Base-by-base conservation (phyloP, 306 rosid genomes). In the Prunus padus region DNA sequence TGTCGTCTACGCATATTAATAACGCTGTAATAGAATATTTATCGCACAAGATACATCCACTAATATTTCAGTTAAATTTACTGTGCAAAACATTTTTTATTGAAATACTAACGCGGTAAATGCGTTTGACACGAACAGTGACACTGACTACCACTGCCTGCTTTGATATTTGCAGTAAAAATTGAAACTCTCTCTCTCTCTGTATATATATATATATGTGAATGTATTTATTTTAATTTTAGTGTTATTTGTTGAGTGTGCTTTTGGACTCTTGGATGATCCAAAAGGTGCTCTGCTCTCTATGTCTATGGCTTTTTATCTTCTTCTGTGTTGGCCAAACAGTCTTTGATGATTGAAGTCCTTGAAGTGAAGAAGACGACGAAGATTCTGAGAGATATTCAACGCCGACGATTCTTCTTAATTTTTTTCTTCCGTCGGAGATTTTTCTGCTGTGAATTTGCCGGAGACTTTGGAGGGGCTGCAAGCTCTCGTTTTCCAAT, bases 231-330 rank as follows among this genome's bases (percentile, higher is more conserved):
- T 2, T 79, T 64, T 10, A 1, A 50, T 81, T 45, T 73, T 84
- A 69, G 45, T 73, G 37, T 75, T 55, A 50, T 71, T 33, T 77
- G 76, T 28, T 78, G 78, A 80, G 73, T 61, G 66, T 59, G 70
- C 30, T 72, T 84, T 89, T 87, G 92, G 87, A 86, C 70, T 78
- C 55, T 83, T 80, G 82, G 81, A 86, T 84, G 82, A 84, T 81
- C 84, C 80, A 73, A 75, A 83, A 85, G 20, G 26, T 59, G 40
- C 67, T 81, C 69, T 20, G 2, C 28, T 11, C 8, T 72, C 44
- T 72, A 52, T 60, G 56, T 65, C 76, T 23, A 59, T 75, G 78
- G 72, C 77, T 73, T 83, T 79, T 76, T 82, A 78, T 84, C 80
- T 80, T 60, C 75, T 20, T 69, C 87, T 77, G 66, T 86, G 83